These are phyloP conservation scores for Phytopythium chamaehyphon DNA, from an alignment of 352 stramenopile genomes.

Conservation along the genomic window DNA sequence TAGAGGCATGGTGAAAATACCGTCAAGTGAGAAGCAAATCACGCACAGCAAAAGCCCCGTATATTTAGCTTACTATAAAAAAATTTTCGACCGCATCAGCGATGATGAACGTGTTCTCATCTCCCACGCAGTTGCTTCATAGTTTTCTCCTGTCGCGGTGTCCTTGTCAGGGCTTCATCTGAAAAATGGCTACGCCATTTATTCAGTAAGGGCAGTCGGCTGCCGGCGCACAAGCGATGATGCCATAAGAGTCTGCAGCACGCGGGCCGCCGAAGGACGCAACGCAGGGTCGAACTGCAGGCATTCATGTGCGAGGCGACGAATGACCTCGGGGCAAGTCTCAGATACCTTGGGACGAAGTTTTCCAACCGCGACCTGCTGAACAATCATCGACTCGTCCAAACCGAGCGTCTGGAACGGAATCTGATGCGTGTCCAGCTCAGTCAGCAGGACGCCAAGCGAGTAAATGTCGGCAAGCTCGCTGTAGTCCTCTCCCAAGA, in stretches of 20 bases:
- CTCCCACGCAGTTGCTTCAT: too few relatives aligned
- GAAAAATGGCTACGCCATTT: slow-evolving; percentile 10
- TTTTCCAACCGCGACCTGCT: slow-evolving; percentile 76
- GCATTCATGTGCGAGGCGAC: slow-evolving; percentile 70
- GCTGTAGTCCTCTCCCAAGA: slow-evolving; percentile 72
- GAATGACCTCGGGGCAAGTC: slow-evolving; percentile 74
- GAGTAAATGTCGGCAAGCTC: slow-evolving; percentile 74
- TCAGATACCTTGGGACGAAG: slow-evolving; percentile 71
- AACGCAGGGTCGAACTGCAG: slow-evolving; percentile 75
- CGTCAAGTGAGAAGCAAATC: too few relatives aligned
- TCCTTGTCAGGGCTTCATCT: background rate
- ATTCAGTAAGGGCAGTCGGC: slow-evolving; percentile 26
- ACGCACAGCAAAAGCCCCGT: too few relatives aligned
- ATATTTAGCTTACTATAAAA: too few relatives aligned
- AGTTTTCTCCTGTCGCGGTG: too few relatives aligned
- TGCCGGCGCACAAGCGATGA: slow-evolving; percentile 52
- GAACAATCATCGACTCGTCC: slow-evolving; percentile 79
- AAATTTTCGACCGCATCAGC: too few relatives aligned
- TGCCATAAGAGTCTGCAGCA: slow-evolving; percentile 70
- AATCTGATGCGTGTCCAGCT: slow-evolving; percentile 73
- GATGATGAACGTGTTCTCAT: too few relatives aligned
- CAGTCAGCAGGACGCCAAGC: slow-evolving; percentile 61
- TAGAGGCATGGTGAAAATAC: background rate
- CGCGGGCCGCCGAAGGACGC: slow-evolving; percentile 57
- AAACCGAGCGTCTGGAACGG: slow-evolving; percentile 58